Conservation (phyloP, 108 stramenopile genomes). For the Cyclotella cryptica region DNA sequence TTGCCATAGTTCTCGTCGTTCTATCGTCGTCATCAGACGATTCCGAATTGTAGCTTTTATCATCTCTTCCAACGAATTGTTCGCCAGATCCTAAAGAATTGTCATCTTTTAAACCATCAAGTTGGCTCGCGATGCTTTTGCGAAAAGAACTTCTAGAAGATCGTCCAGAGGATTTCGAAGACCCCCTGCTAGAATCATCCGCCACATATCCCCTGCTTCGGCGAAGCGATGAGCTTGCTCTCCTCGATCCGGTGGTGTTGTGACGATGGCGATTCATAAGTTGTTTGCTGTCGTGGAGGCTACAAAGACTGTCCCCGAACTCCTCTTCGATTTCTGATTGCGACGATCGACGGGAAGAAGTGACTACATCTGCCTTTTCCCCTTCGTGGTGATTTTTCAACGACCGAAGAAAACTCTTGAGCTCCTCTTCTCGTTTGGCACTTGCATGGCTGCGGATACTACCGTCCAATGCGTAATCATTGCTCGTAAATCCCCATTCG, state of each 20-base stretch:
- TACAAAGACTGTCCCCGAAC: conserved; percentile 3
- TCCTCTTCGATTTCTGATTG: conserved; percentile 1
- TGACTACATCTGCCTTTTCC: neutral
- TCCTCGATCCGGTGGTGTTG: neutral
- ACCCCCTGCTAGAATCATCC: neutral
- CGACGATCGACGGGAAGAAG: neutral
- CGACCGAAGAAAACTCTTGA: neutral
- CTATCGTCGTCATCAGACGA: conserved; percentile 37
- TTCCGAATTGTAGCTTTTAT: conserved; percentile 10
- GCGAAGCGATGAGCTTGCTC: neutral
- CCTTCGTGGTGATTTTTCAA: neutral
- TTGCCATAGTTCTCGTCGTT: conserved; percentile 32
- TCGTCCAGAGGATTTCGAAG: neutral
- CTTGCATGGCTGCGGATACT: neutral
- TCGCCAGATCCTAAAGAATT: neutral
- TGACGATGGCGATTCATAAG: neutral
- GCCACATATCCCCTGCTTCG: neutral
- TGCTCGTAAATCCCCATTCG: neutral
- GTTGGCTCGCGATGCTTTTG: neutral
- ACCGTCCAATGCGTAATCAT: neutral
- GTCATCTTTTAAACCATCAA: neutral
- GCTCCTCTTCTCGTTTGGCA: neutral
- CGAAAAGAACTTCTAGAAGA: no score
- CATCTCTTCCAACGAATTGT: neutral
- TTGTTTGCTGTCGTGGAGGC: neutral